A percentile compares a stretch with the other conserved stretches of the same genome.
Evolutionary conservation across 1,284 basidiomycete genomes (phyloP).

Genomic region (Xanthoconium separans): DNA sequence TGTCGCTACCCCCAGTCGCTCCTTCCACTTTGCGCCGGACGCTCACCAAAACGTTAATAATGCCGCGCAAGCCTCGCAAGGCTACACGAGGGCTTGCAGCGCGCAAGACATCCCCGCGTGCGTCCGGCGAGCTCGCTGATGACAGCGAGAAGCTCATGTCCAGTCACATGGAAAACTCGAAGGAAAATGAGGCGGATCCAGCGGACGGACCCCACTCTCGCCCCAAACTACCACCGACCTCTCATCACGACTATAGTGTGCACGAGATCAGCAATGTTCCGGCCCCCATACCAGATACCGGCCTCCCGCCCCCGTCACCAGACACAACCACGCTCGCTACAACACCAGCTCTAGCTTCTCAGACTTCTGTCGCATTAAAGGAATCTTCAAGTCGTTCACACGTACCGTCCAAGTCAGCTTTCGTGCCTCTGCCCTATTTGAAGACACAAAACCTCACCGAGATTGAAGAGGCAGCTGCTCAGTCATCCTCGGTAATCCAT

Average conservation of each 20-base stretch:
- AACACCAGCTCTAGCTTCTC: not conserved
- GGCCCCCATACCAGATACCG: slow-evolving; percentile 54
- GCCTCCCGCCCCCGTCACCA: slow-evolving; percentile 26
- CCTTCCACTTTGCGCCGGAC: slow-evolving; percentile 31
- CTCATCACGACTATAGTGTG: slow-evolving; percentile 26
- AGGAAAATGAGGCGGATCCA: slow-evolving; percentile 3
- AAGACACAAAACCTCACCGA: slow-evolving; percentile 29
- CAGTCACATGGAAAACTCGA: not conserved
- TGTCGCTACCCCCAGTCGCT: slow-evolving; percentile 23
- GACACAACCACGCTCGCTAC: slow-evolving; percentile 7
- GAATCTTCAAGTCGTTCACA: slow-evolving; percentile 11
- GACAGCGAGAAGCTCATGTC: slow-evolving; percentile 27
- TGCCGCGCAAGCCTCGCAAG: slow-evolving; percentile 21
- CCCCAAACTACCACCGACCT: slow-evolving; percentile 8
- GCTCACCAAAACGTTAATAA: slow-evolving; percentile 19
- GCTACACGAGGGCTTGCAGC: slow-evolving; percentile 1
- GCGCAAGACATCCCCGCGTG: slow-evolving; percentile 17
- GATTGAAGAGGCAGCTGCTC: slow-evolving; percentile 17
- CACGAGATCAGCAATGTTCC: slow-evolving; percentile 48
- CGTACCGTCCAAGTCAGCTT: slow-evolving; percentile 19
- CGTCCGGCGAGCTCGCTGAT: slow-evolving; percentile 8
- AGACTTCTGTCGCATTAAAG: slow-evolving; percentile 1
- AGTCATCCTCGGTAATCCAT: slow-evolving; percentile 9
- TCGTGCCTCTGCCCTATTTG: slow-evolving; percentile 31
- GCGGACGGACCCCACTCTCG: slow-evolving; percentile 3